phyloP scores from a whole-genome alignment of 208 protist genomes.

The Jaenimonas drosophilae region DNA sequence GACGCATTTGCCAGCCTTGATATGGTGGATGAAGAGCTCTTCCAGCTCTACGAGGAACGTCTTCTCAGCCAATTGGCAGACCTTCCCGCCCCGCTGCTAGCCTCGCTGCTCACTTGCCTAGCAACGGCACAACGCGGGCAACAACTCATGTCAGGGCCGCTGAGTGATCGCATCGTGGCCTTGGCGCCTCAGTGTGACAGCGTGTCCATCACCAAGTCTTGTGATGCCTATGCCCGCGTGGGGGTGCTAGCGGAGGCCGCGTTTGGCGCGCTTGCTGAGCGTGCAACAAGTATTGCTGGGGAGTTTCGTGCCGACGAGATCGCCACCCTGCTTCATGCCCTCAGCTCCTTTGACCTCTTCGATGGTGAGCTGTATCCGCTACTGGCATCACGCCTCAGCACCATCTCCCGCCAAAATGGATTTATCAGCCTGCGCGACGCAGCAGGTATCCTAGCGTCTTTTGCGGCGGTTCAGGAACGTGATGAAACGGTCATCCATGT shows the following conservation, averaged over 20 bases:
- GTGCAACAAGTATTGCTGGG: constrained; percentile 59
- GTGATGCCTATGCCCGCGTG: constrained; percentile 61
- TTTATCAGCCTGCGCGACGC: constrained; percentile 57
- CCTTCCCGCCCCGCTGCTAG: constrained; percentile 53
- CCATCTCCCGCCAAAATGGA: constrained; percentile 33
- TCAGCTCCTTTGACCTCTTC: constrained; percentile 83
- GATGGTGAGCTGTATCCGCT: constrained; percentile 86
- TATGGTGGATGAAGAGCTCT: constrained; percentile 67
- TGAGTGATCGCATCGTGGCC: constrained; percentile 44
- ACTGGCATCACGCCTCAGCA: constrained; percentile 57
- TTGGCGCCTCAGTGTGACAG: constrained; percentile 19
- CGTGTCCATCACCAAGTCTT: constrained; percentile 63
- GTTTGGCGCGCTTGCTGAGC: constrained; percentile 79
- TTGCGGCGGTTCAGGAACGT: constrained; percentile 80
- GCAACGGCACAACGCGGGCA: constrained; percentile 37
- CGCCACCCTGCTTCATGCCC: constrained; percentile 42
- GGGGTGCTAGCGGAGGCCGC: constrained; percentile 66
- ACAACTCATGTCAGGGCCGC: constrained; percentile 18
- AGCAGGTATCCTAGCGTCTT: constrained; percentile 66
- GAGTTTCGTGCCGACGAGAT: constrained; percentile 80
- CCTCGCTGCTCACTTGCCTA: constrained; percentile 50
- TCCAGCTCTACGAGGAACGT: constrained; percentile 53
- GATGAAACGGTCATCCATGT: constrained; percentile 78
- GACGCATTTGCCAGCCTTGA: constrained; percentile 72
- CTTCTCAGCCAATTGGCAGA: constrained; percentile 42